Evolutionary conservation across 1,284 basidiomycete species (phyloP).

Genomic region (Ganoderma resinaceum): DNA sequence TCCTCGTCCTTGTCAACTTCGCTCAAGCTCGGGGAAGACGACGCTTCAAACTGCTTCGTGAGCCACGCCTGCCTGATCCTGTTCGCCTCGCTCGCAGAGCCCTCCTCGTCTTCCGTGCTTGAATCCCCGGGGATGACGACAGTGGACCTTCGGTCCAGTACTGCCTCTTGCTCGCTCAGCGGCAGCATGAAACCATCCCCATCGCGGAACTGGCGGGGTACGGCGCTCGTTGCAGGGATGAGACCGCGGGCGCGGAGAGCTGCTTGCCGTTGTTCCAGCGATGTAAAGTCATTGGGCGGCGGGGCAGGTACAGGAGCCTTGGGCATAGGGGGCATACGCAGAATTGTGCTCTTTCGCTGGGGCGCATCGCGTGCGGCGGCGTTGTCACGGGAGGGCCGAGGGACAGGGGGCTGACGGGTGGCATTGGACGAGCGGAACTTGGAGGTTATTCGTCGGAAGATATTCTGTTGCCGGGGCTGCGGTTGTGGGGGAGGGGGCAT

Average conservation of each 20-base stretch:
- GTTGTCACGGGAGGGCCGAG: background rate
- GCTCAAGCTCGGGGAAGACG: conserved; percentile 5
- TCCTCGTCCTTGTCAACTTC: background rate
- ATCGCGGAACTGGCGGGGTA: conserved; percentile 23
- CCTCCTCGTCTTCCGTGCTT: conserved; percentile 18
- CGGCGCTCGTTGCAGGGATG: conserved; percentile 28
- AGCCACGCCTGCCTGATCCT: conserved; percentile 42
- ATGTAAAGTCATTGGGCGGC: conserved; percentile 37
- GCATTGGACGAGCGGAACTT: conserved; percentile 26
- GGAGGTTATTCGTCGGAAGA: conserved; percentile 31
- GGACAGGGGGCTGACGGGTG: background rate
- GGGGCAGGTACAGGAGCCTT: conserved; percentile 28
- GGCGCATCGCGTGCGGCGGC: background rate
- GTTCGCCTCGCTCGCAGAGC: conserved; percentile 37
- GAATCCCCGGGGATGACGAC: conserved; percentile 29
- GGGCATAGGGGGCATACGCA: conserved; percentile 32
- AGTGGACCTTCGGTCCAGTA: conserved; percentile 37
- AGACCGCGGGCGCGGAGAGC: conserved; percentile 42
- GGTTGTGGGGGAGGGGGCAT: conserved; percentile 17
- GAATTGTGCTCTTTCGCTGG: conserved; percentile 17
- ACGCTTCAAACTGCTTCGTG: conserved; percentile 27
- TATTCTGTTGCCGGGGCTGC: conserved; percentile 10
- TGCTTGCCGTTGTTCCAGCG: conserved; percentile 38
- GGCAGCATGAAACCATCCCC: conserved; percentile 33
- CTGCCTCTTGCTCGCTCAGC: conserved; percentile 43